Base-by-base conservation (phyloP, 371 early-diverging fungal genomes). In the Actinomortierella wolfii region DNA sequence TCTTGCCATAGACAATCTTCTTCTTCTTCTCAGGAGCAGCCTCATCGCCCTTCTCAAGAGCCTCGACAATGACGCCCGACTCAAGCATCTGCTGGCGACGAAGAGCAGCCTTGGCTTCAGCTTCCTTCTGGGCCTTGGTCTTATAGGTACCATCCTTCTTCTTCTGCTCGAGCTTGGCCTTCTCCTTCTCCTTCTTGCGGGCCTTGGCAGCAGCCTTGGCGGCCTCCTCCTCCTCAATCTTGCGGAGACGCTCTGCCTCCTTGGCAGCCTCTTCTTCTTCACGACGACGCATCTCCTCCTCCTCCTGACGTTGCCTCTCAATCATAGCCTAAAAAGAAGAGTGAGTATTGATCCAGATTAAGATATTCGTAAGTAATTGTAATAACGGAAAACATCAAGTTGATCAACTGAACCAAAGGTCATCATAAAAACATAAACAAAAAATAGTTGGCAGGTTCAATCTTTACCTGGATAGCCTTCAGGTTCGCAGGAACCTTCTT, bases 71-170 rank as follows among this genome's bases (percentile, higher is more conserved):
- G 65, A 92, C 78, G 20, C 92, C 94, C 5, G 93, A 83, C 34
- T 83, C 88, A 23, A 94, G 74, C 78, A 97, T 76, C 51, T 89
- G 92, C 64, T 96, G 83, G 45, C 91, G 85, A 68, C 88, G 87
- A 49, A 88, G 79, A 55, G 90, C 83, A 48, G 88, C 91, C 51
- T 79, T 80, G 18, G 86, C 86, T 68, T 93, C 87, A 40, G 91
- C 93, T 64, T 90, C 91, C 80, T 92, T 95, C 78, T 98, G 94
- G n/a, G 94, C 87, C 74, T 94, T 93, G 42, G 97, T 94, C 71
- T 96, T 78, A 34, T 94, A 85, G 71, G 96, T 95, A 51, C 98
- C 98, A 54, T 93, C 89, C 74, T 91, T 94, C 53, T 89, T 89
- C 46, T 95, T 86, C 77, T 96, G 93, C 58, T 97, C 98, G 42